Conservation (phyloP, 2,329 filamentous ascomycete species). For the Penicillium sp. region DNA sequence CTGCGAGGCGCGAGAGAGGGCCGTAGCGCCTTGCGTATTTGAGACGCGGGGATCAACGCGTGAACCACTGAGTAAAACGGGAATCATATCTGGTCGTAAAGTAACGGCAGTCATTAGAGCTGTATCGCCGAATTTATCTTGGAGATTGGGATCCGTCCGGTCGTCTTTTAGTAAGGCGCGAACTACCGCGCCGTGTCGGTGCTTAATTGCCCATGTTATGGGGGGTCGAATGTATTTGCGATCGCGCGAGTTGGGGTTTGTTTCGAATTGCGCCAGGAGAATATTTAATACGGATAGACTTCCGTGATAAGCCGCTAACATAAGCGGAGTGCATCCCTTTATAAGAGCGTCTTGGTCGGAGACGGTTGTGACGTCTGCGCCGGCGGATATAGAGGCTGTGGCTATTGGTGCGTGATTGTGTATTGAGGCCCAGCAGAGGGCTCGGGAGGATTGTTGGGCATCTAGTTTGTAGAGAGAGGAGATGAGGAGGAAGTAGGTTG, state of each 20-base stretch:
- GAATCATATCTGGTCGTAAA: constrained; percentile 10
- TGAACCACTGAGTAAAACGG: constrained; percentile 13
- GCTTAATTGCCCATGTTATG: constrained; percentile 25
- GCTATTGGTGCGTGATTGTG: constrained; percentile 14
- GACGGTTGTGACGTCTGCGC: constrained; percentile 18
- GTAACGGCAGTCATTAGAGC: constrained; percentile 20
- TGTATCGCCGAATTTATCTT: constrained; percentile 24
- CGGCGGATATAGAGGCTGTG: constrained; percentile 16
- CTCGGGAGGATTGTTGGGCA: constrained; percentile 14
- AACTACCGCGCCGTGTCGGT: constrained; percentile 13
- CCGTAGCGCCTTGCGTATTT: constrained; percentile 22
- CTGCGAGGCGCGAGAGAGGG: constrained; percentile 18
- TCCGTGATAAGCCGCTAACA: constrained; percentile 24
- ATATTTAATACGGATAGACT: constrained; percentile 11
- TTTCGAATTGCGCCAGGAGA: constrained; percentile 15
- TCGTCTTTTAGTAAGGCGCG: constrained; percentile 19
- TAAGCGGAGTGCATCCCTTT: constrained; percentile 22
- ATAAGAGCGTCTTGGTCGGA: constrained; percentile 15
- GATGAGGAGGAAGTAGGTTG: constrained; percentile 19
- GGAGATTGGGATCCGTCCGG: constrained; percentile 23
- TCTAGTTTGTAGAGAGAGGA: constrained; percentile 19
- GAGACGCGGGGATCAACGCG: constrained; percentile 19
- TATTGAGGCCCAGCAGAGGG: constrained; percentile 27
- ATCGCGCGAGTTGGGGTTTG: constrained; percentile 24
- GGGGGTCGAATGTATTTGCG: constrained; percentile 23